Percentiles rank a stretch among this genome's conserved stretches.
These are phyloP conservation scores for Populus davidiana DNA, from an alignment of 345 rosid genomes.

Conservation along the genomic window DNA sequence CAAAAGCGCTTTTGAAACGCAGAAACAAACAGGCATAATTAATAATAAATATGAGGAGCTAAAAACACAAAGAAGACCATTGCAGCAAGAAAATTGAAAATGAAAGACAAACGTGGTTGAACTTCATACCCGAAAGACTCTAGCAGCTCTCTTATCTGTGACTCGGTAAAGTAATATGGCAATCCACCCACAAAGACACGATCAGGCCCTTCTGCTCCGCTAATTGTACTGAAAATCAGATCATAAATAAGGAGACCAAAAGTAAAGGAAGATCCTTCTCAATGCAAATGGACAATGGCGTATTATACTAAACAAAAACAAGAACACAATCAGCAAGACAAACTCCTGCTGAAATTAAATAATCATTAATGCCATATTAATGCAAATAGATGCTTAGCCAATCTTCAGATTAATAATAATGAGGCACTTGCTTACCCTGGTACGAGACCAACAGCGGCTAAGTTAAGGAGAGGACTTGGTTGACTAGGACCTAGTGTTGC, in stretches of 20 bases:
- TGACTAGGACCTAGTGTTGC: conserved; percentile 55
- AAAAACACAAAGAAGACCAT: background rate
- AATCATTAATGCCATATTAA: background rate
- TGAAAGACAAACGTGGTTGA: background rate
- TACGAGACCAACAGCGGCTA: conserved; percentile 50
- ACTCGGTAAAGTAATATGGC: conserved; percentile 36
- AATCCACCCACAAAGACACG: conserved; percentile 42
- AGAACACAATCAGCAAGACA: background rate
- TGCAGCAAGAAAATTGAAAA: background rate
- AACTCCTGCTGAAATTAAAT: background rate
- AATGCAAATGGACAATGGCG: background rate
- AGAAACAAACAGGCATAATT: too few species aligned
- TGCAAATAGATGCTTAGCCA: background rate
- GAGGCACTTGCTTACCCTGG: conserved; percentile 31
- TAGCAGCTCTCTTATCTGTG: conserved; percentile 32
- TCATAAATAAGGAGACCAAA: background rate
- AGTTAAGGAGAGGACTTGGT: conserved; percentile 44
- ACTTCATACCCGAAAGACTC: conserved; percentile 35
- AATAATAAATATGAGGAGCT: background rate
- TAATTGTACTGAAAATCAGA: conserved; percentile 20
- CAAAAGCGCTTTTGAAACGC: too few species aligned
- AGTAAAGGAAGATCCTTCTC: background rate
- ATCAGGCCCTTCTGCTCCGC: conserved; percentile 36
- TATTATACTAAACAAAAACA: background rate
- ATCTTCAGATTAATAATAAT: background rate